Evolutionary conservation across 2,329 filamentous ascomycete species (phyloP), one percentile per base, ranked within the genome.

Genomic region (Colletotrichum sp.): DNA sequence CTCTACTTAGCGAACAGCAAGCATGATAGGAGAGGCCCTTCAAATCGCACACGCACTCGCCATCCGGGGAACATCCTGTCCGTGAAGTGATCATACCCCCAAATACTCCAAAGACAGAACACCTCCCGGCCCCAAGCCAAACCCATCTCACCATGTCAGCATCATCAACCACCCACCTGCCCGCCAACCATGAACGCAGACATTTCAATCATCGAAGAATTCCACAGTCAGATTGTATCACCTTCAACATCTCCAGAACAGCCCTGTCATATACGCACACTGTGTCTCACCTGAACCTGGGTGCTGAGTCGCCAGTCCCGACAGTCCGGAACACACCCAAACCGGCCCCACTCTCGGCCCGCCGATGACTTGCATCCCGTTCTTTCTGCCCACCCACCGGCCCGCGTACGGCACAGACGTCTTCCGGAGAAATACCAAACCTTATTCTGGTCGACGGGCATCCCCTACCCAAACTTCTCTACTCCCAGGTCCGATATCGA

Each of bases 291-390:
- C 9, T 52, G n/a, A 13, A 12, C 18, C 39, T 12, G 9, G 39
- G 1, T 4, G 2, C n/a, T 13, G n/a, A 52, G 43, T 52, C 3
- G n/a, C 1, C 43, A 22, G n/a, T 22, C 43, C n/a, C n/a, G 12
- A 52, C n/a, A 52, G 43, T 25, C n/a, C n/a, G n/a, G 43, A n/a
- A 39, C 39, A 10, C 5, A 12, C 18, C 36, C 15, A 39, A 39
- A 22, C 43, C 10, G n/a, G 43, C 43, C 43, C n/a, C n/a, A 1
- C 43, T 52, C 43, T 22, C 43, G n/a, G 43, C 43, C 43, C n/a
- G 43, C 43, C 6, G n/a, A 52, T 52, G 43, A 52, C 43, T 52
- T 52, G 43, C 43, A 52, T 52, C 43, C n/a, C n/a, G 43, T 52
- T 13, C n/a, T 52, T 52, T 52, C 43, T 52, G 43, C 43, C 43